A percentile compares a stretch with the other conserved stretches of the same genome.
phyloP scores from a whole-genome alignment of 2,329 filamentous ascomycete species.

The Fusarium subtropicale region DNA sequence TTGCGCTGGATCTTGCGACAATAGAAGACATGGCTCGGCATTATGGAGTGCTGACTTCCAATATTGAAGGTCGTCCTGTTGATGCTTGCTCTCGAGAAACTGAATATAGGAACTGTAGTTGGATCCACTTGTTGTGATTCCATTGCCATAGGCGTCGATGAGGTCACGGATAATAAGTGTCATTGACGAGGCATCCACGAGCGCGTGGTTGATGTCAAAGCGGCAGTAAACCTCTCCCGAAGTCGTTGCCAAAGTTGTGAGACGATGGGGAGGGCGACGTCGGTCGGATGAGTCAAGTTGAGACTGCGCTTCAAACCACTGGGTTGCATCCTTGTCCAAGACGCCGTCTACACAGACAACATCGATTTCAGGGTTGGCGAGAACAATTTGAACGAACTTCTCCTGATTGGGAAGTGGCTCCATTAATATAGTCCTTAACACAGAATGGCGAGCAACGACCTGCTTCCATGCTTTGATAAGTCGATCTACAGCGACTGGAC shows the following conservation, averaged over 20 bases:
- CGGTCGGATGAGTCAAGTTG: neutral
- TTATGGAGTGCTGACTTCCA: neutral
- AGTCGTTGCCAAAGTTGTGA: neutral
- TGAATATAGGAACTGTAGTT: constrained; percentile 3
- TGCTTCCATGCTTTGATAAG: neutral
- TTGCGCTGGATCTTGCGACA: neutral
- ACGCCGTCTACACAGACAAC: neutral
- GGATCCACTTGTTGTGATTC: neutral
- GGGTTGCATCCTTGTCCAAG: neutral
- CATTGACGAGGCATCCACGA: constrained; percentile 9
- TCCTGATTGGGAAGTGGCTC: neutral
- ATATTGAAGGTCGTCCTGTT: constrained; percentile 3
- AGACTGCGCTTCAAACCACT: neutral
- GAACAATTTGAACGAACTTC: neutral
- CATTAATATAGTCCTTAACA: neutral
- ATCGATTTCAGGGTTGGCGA: neutral
- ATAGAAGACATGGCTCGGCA: constrained; percentile 7
- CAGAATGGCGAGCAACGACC: neutral
- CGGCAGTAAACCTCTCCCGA: neutral
- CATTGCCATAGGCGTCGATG: neutral
- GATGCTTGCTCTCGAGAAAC: neutral
- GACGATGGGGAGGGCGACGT: neutral
- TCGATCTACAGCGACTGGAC: neutral
- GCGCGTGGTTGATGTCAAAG: constrained; percentile 5
- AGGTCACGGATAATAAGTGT: neutral